Evolutionary conservation across 352 stramenopile genomes (phyloP).

Genomic region (Phytophthora hibernalis): DNA sequence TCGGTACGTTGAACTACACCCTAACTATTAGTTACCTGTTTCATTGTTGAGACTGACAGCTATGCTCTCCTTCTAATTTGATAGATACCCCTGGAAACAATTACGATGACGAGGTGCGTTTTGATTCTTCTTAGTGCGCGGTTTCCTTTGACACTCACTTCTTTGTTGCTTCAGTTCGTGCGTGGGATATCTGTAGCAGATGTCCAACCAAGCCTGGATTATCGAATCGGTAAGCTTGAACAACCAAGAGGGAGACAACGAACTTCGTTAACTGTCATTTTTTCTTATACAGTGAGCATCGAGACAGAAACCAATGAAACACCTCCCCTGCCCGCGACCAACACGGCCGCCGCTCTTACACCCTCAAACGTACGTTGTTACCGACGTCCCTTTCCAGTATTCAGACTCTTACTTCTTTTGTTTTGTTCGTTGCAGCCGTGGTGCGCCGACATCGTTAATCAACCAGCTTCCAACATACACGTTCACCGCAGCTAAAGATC

Average conservation of each 20-base stretch:
- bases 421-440: slow-evolving; percentile 48
- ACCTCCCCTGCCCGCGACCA: slow-evolving; percentile 31
- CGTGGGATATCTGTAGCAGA: slow-evolving; percentile 38
- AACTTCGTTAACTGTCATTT: neutral
- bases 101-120: slow-evolving; percentile 58
- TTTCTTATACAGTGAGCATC: slow-evolving; percentile 61
- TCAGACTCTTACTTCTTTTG: neutral
- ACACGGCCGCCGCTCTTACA: slow-evolving; percentile 26
- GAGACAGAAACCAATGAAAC: slow-evolving; percentile 46
- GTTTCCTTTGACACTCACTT: neutral
- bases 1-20: slow-evolving; percentile 52
- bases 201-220: slow-evolving; percentile 43
- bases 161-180: slow-evolving; percentile 37
- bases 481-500: slow-evolving; percentile 63
- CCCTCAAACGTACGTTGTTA: slow-evolving; percentile 37
- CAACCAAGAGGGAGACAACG: neutral
- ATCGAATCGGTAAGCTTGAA: slow-evolving; percentile 42
- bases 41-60: slow-evolving; percentile 9
- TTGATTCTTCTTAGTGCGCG: neutral
- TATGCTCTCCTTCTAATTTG: slow-evolving; percentile 3
- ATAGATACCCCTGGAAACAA: slow-evolving; percentile 55
- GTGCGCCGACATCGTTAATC: slow-evolving; percentile 69
- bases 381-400: neutral
- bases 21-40: no score
- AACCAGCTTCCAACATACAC: slow-evolving; percentile 85